phyloP scores from a whole-genome alignment of 2,329 filamentous ascomycete genomes.

The Ciborinia camelliae region DNA sequence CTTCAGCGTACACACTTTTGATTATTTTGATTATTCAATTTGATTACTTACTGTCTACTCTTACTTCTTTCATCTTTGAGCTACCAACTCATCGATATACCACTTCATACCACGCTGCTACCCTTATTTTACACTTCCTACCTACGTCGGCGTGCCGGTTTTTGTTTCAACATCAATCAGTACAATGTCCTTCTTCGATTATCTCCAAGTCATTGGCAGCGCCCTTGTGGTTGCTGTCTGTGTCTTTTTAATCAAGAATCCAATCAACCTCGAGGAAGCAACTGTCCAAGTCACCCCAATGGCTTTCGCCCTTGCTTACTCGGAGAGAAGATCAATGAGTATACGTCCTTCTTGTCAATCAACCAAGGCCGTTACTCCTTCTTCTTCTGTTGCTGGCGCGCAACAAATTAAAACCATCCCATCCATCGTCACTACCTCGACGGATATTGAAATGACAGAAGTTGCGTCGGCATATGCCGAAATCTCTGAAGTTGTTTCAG shows the following conservation, averaged over 20 bases:
- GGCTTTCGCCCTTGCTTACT: background rate
- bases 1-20: background rate
- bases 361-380: background rate
- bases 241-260: background rate
- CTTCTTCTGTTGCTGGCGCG: constrained; percentile 15
- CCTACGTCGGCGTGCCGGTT: constrained; percentile 17
- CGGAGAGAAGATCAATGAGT: background rate
- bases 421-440: background rate
- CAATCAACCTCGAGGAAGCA: background rate
- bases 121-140: background rate
- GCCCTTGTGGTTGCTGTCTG: constrained; percentile 4
- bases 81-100: constrained; percentile 15
- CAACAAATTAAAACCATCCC: constrained; percentile 2
- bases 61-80: constrained; percentile 13
- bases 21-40: background rate
- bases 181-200: background rate
- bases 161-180: constrained; percentile 7
- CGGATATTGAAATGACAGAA: background rate
- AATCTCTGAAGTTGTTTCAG: constrained; percentile 10
- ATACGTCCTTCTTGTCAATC: background rate
- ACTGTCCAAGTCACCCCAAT: constrained; percentile 1
- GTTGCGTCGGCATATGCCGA: constrained; percentile 10
- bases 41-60: background rate
- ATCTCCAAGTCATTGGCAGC: background rate
- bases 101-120: background rate